phyloP scores from a whole-genome alignment of 768 basidiomycete species.

The Erythrobasidium yunnanense region DNA sequence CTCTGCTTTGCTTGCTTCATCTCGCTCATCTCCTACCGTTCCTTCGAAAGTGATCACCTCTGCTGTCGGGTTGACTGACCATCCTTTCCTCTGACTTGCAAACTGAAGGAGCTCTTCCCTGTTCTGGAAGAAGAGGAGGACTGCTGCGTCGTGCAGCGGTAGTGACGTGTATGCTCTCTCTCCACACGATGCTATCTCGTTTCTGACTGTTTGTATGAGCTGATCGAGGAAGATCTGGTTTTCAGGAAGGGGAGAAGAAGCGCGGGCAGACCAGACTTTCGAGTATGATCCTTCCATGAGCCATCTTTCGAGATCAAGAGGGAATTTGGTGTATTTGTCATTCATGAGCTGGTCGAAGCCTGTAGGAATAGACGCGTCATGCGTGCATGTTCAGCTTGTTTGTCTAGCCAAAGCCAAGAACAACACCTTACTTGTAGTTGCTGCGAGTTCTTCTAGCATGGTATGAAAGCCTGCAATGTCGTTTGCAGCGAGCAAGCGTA shows the following conservation, averaged over 20 bases:
- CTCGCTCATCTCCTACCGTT: background rate
- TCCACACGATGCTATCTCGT: conserved; percentile 94
- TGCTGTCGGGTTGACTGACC: conserved; percentile 54
- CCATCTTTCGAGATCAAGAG: conserved; percentile 87
- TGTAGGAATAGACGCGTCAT: background rate
- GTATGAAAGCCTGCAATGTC: conserved; percentile 97
- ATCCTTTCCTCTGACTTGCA: conserved; percentile 47
- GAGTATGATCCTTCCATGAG: conserved; percentile 98
- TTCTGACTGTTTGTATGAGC: conserved; percentile 84
- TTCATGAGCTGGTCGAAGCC: conserved; percentile 39
- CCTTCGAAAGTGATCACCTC: conserved; percentile 57
- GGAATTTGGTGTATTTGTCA: conserved; percentile 67
- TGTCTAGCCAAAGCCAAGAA: background rate
- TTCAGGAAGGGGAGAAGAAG: conserved; percentile 82
- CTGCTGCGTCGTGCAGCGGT: conserved; percentile 77
- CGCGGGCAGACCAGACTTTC: conserved; percentile 91
- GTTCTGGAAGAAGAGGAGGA: conserved; percentile 77
- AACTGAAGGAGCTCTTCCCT: conserved; percentile 72
- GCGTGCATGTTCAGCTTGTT: background rate
- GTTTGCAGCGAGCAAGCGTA: conserved; percentile 86
- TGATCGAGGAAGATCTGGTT: conserved; percentile 90
- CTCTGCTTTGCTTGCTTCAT: conserved; percentile 57
- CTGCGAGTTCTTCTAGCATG: conserved; percentile 74
- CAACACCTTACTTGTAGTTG: conserved; percentile 40
- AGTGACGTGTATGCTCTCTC: conserved; percentile 86